Conservation (phyloP, 2,329 filamentous ascomycete genomes). For the Cladobotryum mycophilum region DNA sequence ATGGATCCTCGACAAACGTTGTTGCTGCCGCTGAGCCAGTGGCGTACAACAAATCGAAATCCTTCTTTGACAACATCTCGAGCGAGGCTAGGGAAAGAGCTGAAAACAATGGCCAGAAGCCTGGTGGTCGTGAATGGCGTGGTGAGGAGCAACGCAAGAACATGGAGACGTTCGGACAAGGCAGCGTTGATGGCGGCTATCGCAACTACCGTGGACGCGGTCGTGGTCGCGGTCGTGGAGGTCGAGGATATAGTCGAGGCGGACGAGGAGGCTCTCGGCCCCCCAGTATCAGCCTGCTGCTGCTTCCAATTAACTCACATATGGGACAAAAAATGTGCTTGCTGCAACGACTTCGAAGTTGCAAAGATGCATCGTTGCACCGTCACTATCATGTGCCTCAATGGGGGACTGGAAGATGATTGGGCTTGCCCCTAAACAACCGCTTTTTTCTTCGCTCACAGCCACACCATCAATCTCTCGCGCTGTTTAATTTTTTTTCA, state of each 20-base stretch:
- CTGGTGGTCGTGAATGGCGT: conserved; percentile 82
- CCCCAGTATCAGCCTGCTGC: conserved; percentile 24
- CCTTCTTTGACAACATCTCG: conserved; percentile 98
- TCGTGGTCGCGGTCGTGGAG: conserved; percentile 58
- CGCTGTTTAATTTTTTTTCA: conserved; percentile 3
- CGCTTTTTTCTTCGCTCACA: not conserved
- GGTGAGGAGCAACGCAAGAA: conserved; percentile 92
- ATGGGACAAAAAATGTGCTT: not conserved
- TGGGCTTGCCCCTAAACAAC: not conserved
- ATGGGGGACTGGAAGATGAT: not conserved
- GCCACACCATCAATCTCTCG: not conserved
- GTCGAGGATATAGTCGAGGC: conserved; percentile 35
- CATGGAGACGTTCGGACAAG: conserved; percentile 95
- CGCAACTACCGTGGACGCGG: conserved; percentile 75
- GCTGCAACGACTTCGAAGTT: not conserved
- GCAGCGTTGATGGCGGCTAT: conserved; percentile 79
- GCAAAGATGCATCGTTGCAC: not conserved
- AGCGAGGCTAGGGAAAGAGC: conserved; percentile 87
- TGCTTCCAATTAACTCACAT: conserved; percentile 20
- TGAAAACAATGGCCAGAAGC: conserved; percentile 59
- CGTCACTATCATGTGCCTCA: not conserved
- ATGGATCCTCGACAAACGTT: conserved; percentile 33
- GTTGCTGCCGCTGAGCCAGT: conserved; percentile 34
- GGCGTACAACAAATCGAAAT: conserved; percentile 75
- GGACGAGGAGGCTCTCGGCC: conserved; percentile 33